These are phyloP conservation scores for Salvia hispanica DNA, from an alignment of 257 asterid species.

Conservation along the genomic window DNA sequence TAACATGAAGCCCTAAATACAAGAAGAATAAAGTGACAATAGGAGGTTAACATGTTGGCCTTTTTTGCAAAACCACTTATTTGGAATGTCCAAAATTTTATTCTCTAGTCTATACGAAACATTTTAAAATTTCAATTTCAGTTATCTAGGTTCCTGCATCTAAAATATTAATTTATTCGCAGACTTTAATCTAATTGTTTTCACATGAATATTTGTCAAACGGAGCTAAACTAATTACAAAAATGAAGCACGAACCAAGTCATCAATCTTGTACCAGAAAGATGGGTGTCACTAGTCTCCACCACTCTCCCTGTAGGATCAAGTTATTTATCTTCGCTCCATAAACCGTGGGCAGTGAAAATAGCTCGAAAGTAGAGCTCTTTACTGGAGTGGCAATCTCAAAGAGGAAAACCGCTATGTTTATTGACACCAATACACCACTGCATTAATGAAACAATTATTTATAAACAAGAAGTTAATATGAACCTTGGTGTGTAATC, in stretches of 20 bases:
- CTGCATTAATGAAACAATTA: constrained; percentile 45
- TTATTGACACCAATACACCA: constrained; percentile 60
- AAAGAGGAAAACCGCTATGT: constrained; percentile 80
- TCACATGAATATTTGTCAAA: not conserved
- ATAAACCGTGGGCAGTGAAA: constrained; percentile 67
- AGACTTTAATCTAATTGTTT: not conserved
- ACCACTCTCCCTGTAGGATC: constrained; percentile 86
- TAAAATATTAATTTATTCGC: constrained; percentile 2
- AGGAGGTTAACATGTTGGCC: constrained; percentile 2
- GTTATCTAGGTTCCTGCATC: constrained; percentile 1
- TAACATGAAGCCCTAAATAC: constrained; percentile 1
- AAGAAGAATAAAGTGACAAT: not conserved
- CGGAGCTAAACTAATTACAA: constrained; percentile 36
- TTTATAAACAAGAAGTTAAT: not conserved
- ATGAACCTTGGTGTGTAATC: constrained; percentile 13
- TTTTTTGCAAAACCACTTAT: not conserved
- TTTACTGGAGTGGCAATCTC: constrained; percentile 81
- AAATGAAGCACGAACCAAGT: constrained; percentile 68
- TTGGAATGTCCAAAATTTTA: not conserved
- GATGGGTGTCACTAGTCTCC: constrained; percentile 92
- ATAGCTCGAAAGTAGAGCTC: constrained; percentile 56
- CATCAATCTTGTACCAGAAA: constrained; percentile 89
- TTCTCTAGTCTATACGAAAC: not conserved
- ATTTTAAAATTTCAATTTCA: constrained; percentile 1
- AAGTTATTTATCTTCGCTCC: constrained; percentile 85